These are phyloP conservation scores for Pseudogymnoascus sp. DNA, from an alignment of 2,329 filamentous ascomycete genomes.

Conservation along the genomic window DNA sequence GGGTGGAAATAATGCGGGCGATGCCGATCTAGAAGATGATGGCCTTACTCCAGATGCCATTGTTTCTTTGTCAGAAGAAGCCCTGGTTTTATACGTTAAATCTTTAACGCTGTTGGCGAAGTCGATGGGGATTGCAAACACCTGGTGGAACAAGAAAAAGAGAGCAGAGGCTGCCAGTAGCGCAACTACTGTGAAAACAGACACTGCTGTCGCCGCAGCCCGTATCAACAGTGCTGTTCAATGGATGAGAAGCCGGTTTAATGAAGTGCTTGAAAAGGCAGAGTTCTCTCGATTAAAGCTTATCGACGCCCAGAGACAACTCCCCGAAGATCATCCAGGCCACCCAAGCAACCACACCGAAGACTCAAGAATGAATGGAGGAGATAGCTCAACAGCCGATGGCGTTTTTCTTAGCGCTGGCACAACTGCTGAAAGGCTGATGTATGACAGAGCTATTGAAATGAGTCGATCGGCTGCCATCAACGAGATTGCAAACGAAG, in stretches of 20 bases:
- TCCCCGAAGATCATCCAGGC: constrained; percentile 78
- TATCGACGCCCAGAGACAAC: constrained; percentile 72
- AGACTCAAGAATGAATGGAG: constrained; percentile 41
- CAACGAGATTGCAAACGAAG: constrained; percentile 88
- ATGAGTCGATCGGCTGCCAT: constrained; percentile 95
- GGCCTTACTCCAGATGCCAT: constrained; percentile 80
- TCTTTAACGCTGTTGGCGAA: constrained; percentile 82
- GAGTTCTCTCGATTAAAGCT: constrained; percentile 88
- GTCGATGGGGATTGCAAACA: constrained; percentile 88
- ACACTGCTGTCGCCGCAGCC: constrained; percentile 35
- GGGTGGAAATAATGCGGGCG: constrained; percentile 49
- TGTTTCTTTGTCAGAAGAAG: constrained; percentile 84
- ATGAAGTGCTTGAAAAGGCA: constrained; percentile 93
- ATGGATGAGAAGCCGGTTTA: constrained; percentile 91
- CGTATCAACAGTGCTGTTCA: constrained; percentile 91
- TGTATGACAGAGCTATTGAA: constrained; percentile 95
- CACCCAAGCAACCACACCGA: constrained; percentile 74
- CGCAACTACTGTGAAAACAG: constrained; percentile 35
- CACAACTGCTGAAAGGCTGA: constrained; percentile 89
- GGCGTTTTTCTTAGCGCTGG: constrained; percentile 80
- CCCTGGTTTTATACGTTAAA: constrained; percentile 92
- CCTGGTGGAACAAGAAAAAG: constrained; percentile 81
- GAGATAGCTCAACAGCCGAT: constrained; percentile 60
- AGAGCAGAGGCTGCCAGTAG: constrained; percentile 51
- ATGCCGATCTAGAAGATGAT: constrained; percentile 57